Evolutionary conservation across 2,329 filamentous ascomycete genomes (phyloP).

Genomic region (Epichloe aotearoae): DNA sequence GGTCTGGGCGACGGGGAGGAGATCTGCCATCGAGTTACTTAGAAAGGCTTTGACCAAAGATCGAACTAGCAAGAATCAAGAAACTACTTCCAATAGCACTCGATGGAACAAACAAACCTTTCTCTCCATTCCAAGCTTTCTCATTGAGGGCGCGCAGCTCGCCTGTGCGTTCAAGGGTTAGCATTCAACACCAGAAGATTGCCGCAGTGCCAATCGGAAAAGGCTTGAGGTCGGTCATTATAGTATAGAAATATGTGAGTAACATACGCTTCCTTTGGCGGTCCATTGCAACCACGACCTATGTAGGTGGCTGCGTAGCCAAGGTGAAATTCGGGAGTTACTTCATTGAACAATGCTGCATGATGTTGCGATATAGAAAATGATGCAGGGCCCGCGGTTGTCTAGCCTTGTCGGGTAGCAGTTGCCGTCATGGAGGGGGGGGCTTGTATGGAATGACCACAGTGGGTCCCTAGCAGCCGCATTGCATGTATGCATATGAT

Average conservation of each 20-base stretch:
- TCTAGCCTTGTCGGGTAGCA: neutral
- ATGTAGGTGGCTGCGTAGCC: neutral
- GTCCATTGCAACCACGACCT: slow-evolving; percentile 5
- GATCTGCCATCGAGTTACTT: slow-evolving; percentile 35
- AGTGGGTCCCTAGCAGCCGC: neutral
- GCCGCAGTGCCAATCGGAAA: neutral
- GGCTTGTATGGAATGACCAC: neutral
- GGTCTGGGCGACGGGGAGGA: slow-evolving; percentile 63
- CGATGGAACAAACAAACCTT: slow-evolving; percentile 41
- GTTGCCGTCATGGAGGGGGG: neutral
- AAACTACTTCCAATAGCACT: slow-evolving; percentile 8
- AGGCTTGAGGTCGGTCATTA: neutral
- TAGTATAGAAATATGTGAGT: neutral
- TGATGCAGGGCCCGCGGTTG: neutral
- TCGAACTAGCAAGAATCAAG: slow-evolving; percentile 5
- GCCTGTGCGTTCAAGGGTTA: slow-evolving; percentile 37
- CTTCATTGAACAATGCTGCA: slow-evolving; percentile 9
- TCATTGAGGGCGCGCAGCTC: slow-evolving; percentile 83
- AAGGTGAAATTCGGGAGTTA: neutral
- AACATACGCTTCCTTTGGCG: slow-evolving; percentile 6
- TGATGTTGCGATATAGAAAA: neutral
- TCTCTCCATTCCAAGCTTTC: slow-evolving; percentile 78
- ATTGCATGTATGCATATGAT: too few species aligned
- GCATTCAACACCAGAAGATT: neutral
- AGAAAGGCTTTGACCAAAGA: neutral